Evolutionary conservation across 345 rosid genomes (phyloP).

Genomic region (Isatis tinctoria): DNA sequence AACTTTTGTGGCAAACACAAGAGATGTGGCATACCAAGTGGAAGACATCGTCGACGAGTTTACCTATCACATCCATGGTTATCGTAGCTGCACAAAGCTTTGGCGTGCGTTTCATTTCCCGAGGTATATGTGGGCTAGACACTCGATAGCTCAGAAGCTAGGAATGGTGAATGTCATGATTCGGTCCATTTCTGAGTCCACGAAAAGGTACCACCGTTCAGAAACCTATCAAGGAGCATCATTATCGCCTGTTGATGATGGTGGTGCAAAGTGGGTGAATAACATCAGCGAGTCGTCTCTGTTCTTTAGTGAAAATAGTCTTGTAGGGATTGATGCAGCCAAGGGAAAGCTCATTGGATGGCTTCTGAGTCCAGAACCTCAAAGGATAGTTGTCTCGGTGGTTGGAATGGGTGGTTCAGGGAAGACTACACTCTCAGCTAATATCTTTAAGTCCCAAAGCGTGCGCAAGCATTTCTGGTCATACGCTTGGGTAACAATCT

Average conservation of each 20-base stretch:
- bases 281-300: conserved; percentile 29
- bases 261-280: conserved; percentile 1
- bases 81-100: not conserved
- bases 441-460: conserved; percentile 20
- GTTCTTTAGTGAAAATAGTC: conserved; percentile 32
- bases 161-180: conserved; percentile 22
- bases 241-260: not conserved
- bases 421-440: conserved; percentile 39
- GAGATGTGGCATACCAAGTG: conserved; percentile 32
- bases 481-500: conserved; percentile 40
- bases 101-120: conserved; percentile 26
- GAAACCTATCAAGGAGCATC: not conserved
- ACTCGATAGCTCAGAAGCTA: conserved; percentile 26
- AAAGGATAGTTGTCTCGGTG: conserved; percentile 23
- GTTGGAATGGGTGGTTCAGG: conserved; percentile 44
- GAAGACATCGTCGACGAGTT: conserved; percentile 42
- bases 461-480: conserved; percentile 34
- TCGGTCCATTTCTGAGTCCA: conserved; percentile 29
- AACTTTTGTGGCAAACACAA: conserved; percentile 27
- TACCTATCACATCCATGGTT: conserved; percentile 24
- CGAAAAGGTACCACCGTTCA: conserved; percentile 23
- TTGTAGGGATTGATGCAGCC: conserved; percentile 39
- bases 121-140: conserved; percentile 21
- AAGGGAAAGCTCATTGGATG: conserved; percentile 22
- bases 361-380: conserved; percentile 24